These are phyloP conservation scores for Pseudocercospora eumusae DNA, from an alignment of 2,329 filamentous ascomycete genomes.

Conservation along the genomic window DNA sequence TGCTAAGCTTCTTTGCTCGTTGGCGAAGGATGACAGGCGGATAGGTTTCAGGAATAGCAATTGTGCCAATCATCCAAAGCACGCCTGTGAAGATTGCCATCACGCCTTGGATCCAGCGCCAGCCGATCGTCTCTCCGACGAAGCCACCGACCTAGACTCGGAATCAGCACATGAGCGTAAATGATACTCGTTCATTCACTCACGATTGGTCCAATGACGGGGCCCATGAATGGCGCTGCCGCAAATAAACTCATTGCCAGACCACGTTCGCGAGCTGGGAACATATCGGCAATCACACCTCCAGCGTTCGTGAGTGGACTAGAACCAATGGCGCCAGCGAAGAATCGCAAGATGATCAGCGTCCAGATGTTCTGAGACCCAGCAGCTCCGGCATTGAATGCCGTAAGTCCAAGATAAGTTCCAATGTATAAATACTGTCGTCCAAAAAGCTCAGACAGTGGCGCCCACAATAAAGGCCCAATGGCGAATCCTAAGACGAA, in stretches of 20 bases:
- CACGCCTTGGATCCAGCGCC: slow-evolving; percentile 68
- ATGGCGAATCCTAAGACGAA: slow-evolving; percentile 65
- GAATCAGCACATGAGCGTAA: no score
- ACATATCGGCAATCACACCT: slow-evolving; percentile 52
- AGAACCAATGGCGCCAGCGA: slow-evolving; percentile 49
- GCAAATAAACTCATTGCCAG: slow-evolving; percentile 65
- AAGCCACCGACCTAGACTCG: slow-evolving; percentile 57
- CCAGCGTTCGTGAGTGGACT: slow-evolving; percentile 50
- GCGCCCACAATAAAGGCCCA: slow-evolving; percentile 58
- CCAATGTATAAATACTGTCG: slow-evolving; percentile 42
- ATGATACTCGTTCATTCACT: no score
- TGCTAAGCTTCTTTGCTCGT: slow-evolving; percentile 55
- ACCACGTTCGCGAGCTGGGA: slow-evolving; percentile 45
- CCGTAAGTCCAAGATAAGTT: slow-evolving; percentile 43
- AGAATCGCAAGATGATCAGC: slow-evolving; percentile 50
- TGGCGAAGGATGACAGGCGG: slow-evolving; percentile 58
- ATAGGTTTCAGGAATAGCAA: slow-evolving; percentile 63
- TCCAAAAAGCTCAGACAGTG: slow-evolving; percentile 62
- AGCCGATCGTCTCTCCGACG: slow-evolving; percentile 62
- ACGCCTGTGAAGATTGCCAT: slow-evolving; percentile 64
- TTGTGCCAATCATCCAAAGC: slow-evolving; percentile 57
- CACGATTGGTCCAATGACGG: slow-evolving; percentile 61
- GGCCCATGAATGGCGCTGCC: slow-evolving; percentile 62
- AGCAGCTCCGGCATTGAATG: slow-evolving; percentile 47
- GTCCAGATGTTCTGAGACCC: slow-evolving; percentile 48